Percentiles rank a stretch among this genome's conserved stretches.
phyloP scores from a whole-genome alignment of 192 early-diverging fungal genomes.

The Coemansia furcata region DNA sequence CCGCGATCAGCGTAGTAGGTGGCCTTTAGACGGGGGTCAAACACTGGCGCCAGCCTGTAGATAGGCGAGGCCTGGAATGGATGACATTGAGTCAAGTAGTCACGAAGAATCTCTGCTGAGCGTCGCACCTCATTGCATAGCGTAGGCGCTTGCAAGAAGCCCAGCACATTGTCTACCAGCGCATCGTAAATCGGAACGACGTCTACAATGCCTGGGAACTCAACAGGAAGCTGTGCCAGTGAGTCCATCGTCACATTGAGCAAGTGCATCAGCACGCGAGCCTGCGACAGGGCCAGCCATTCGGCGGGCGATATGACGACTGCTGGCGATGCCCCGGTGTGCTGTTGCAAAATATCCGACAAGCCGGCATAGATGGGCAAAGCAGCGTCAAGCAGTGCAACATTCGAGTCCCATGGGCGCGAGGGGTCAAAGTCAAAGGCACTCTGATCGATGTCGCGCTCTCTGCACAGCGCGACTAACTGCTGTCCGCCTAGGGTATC shows the following conservation, averaged over 20 bases:
- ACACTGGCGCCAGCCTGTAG: slow-evolving; percentile 48
- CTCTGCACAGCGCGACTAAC: slow-evolving; percentile 39
- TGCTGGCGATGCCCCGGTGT: neutral
- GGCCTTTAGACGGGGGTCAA: slow-evolving; percentile 48
- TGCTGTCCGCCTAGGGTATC: slow-evolving; percentile 17
- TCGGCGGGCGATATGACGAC: slow-evolving; percentile 22
- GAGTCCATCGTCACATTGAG: slow-evolving; percentile 14
- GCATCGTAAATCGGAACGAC: slow-evolving; percentile 47
- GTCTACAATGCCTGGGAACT: slow-evolving; percentile 44
- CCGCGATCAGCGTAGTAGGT: slow-evolving; percentile 43
- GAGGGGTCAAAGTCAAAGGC: slow-evolving; percentile 25
- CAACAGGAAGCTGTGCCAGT: slow-evolving; percentile 13
- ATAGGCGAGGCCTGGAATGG: slow-evolving; percentile 54
- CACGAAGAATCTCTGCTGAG: slow-evolving; percentile 31
- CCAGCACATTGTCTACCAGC: slow-evolving; percentile 30
- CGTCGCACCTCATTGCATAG: slow-evolving; percentile 28
- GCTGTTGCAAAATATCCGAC: slow-evolving; percentile 8
- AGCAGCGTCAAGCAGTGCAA: slow-evolving; percentile 28
- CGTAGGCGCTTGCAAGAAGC: slow-evolving; percentile 19
- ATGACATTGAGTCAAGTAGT: slow-evolving; percentile 43
- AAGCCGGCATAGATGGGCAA: slow-evolving; percentile 25
- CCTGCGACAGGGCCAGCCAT: slow-evolving; percentile 48
- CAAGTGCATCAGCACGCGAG: slow-evolving; percentile 29
- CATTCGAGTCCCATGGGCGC: slow-evolving; percentile 34
- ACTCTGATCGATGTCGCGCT: slow-evolving; percentile 17